Conservation (phyloP, 352 stramenopile species). For the Phytophthora tentaculata region DNA sequence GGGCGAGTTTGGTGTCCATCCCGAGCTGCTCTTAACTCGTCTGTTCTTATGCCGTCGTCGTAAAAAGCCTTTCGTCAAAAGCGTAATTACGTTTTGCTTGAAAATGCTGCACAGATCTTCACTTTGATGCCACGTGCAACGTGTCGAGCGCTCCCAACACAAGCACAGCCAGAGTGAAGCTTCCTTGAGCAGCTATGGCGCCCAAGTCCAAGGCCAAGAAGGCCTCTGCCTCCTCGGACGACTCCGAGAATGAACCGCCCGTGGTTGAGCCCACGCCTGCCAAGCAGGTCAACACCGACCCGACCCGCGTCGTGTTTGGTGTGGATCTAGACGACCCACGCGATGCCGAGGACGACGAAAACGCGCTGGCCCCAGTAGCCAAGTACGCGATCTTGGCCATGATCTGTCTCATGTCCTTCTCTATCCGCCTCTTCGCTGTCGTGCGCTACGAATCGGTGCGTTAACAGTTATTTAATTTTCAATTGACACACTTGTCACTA, state of each 20-base stretch:
- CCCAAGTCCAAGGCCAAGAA: conserved; percentile 72
- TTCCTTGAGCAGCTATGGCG: conserved; percentile 42
- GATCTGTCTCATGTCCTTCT: conserved; percentile 94
- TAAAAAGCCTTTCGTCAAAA: conserved; percentile 28
- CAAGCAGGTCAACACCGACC: conserved; percentile 19
- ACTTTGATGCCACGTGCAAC: conserved; percentile 43
- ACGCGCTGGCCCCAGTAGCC: conserved; percentile 73
- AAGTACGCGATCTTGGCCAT: conserved; percentile 92
- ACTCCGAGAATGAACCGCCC: conserved; percentile 28
- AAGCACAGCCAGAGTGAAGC: conserved; percentile 21
- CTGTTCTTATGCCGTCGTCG: not conserved
- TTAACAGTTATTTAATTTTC: conserved; percentile 1
- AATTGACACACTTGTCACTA: conserved; percentile 11
- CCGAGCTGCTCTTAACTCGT: conserved; percentile 5
- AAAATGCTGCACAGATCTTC: conserved; percentile 34
- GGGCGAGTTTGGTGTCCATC: not conserved
- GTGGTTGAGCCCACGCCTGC: conserved; percentile 18
- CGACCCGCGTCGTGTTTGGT: conserved; percentile 55
- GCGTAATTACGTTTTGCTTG: conserved; percentile 39
- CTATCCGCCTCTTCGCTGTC: conserved; percentile 93
- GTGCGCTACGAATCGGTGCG: conserved; percentile 92
- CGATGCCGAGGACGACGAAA: conserved; percentile 78
- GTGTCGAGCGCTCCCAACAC: conserved; percentile 20
- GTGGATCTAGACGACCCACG: conserved; percentile 60
- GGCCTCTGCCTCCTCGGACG: conserved; percentile 28